These are phyloP conservation scores for Aureobasidium sp. DNA, from an alignment of 2,329 filamentous ascomycete species.

Conservation along the genomic window DNA sequence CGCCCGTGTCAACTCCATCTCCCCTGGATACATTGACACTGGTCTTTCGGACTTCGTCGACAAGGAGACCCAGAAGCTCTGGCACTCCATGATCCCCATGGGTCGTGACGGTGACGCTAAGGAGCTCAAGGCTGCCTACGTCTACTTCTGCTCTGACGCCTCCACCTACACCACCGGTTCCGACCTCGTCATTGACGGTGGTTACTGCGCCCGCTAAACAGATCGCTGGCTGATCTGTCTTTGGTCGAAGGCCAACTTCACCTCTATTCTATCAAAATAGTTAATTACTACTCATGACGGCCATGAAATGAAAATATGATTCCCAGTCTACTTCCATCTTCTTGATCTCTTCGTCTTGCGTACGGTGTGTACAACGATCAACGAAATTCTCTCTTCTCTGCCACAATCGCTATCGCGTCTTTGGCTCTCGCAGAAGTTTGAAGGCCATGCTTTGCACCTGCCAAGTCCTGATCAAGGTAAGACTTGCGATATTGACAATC, in stretches of 20 bases:
- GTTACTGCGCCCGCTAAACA: constrained; percentile 31
- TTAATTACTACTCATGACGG: constrained; percentile 8
- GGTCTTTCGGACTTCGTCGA: constrained; percentile 60
- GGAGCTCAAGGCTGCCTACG: constrained; percentile 56
- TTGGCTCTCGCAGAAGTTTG: too few relatives aligned
- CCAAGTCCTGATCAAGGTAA: too few relatives aligned
- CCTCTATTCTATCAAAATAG: neutral
- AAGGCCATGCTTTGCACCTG: too few relatives aligned
- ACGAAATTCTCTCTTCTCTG: too few relatives aligned
- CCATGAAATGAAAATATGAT: constrained; percentile 13
- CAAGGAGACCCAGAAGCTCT: constrained; percentile 50
- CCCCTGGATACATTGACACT: constrained; percentile 62
- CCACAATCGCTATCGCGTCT: too few relatives aligned
- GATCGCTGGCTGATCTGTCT: constrained; percentile 15
- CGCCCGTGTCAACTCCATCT: constrained; percentile 61
- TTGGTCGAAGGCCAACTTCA: neutral
- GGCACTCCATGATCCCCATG: constrained; percentile 55
- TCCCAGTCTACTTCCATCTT: neutral
- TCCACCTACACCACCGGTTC: constrained; percentile 46
- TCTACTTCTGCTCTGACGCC: constrained; percentile 49
- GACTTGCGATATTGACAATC: too few relatives aligned
- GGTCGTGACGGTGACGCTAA: constrained; percentile 56
- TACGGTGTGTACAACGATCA: too few relatives aligned
- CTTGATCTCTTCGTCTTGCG: neutral
- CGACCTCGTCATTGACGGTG: constrained; percentile 46